phyloP scores from a whole-genome alignment of 345 rosid genomes.

The Boechera divaricarpa region DNA sequence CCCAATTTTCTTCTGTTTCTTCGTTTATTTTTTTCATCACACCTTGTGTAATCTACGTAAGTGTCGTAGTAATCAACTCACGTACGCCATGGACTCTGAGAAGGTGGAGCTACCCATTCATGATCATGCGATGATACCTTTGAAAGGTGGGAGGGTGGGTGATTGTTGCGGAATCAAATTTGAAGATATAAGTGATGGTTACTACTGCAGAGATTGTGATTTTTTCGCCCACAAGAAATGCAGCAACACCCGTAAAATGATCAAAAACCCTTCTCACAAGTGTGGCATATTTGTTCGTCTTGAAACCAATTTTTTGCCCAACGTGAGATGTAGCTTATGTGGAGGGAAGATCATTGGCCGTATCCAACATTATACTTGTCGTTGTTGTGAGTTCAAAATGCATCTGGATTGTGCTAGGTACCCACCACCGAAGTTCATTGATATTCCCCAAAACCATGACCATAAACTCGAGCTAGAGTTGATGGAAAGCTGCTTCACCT shows the following conservation, averaged over 20 bases:
- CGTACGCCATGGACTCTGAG: background rate
- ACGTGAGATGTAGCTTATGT: background rate
- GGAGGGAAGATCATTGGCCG: background rate
- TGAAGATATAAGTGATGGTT: background rate
- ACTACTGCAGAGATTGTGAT: background rate
- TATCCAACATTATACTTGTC: background rate
- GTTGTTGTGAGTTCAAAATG: background rate
- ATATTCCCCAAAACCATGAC: background rate
- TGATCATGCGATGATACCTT: background rate
- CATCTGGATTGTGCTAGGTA: background rate
- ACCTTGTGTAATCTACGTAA: too few relatives aligned
- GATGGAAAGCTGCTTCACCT: background rate
- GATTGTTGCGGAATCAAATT: background rate
- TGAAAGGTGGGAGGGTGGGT: background rate
- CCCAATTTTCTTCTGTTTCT: too few relatives aligned
- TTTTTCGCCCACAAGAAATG: background rate
- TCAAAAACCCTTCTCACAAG: background rate
- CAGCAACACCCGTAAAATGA: background rate
- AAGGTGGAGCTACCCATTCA: background rate
- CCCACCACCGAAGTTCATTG: background rate
- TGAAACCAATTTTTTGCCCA: background rate
- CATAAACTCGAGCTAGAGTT: slow-evolving; percentile 9
- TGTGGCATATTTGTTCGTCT: too few relatives aligned
- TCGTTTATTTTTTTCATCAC: too few relatives aligned
- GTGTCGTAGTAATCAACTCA: too few relatives aligned